Percentiles rank a stretch among this genome's conserved stretches.
Evolutionary conservation across 192 early-diverging fungal species (phyloP).

Genomic region (Coemansia sp.): DNA sequence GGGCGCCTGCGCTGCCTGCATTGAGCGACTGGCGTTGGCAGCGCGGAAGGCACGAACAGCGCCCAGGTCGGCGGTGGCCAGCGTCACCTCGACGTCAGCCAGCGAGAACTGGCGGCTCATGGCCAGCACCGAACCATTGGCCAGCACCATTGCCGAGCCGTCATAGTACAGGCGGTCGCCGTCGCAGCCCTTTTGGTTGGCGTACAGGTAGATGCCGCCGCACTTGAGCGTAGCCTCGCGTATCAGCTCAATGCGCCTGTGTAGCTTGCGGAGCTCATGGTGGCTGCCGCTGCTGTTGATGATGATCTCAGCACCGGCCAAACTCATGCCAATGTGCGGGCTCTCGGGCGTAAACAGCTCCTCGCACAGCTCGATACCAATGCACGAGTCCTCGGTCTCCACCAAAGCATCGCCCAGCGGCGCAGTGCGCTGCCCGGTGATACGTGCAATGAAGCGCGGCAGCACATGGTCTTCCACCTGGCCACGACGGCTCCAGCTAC

Average conservation of each 20-base stretch:
- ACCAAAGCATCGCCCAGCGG: conserved; percentile 93
- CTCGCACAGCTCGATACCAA: conserved; percentile 96
- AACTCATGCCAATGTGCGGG: conserved; percentile 87
- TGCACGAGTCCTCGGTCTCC: conserved; percentile 73
- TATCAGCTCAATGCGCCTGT: conserved; percentile 83
- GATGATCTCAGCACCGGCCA: conserved; percentile 97
- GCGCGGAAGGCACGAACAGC: conserved; percentile 80
- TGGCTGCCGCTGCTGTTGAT: conserved; percentile 95
- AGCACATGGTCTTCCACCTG: conserved; percentile 74
- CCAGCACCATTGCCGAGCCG: conserved; percentile 82
- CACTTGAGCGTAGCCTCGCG: conserved; percentile 85
- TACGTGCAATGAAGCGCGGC: conserved; percentile 72
- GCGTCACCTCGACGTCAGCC: conserved; percentile 89
- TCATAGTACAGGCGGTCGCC: conserved; percentile 98
- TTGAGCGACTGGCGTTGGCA: conserved; percentile 63
- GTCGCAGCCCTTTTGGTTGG: conserved; percentile 97
- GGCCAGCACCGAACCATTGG: conserved; percentile 86
- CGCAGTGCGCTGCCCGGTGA: conserved; percentile 75
- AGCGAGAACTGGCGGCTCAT: conserved; percentile 92
- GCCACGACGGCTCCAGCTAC: conserved; percentile 68
- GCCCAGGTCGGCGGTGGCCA: conserved; percentile 89
- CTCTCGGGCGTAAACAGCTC: conserved; percentile 95
- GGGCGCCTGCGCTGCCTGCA: conserved; percentile 66
- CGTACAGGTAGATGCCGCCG: conserved; percentile 93
- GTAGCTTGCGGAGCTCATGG: conserved; percentile 93